These are phyloP conservation scores for Platanthera guangdongensis DNA, from an alignment of 106 monocot species.

Conservation along the genomic window DNA sequence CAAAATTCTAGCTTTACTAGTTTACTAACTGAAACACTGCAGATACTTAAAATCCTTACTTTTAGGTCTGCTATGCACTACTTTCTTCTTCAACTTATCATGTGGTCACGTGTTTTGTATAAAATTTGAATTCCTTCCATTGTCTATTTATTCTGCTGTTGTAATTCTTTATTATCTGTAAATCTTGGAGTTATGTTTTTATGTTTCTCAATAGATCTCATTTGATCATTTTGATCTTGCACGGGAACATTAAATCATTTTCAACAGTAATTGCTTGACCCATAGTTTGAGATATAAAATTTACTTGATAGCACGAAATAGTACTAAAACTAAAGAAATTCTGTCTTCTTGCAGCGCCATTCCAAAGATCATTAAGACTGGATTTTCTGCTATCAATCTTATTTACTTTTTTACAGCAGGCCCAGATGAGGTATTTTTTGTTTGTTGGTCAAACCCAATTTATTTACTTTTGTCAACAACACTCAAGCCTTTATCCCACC, in stretches of 20 bases:
- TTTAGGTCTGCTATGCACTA: too few species aligned
- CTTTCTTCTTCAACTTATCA: too few species aligned
- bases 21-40: too few species aligned
- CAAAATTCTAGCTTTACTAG: background rate
- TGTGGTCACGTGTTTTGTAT: background rate
- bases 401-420: constrained; percentile 99
- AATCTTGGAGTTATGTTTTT: too few species aligned
- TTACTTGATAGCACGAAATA: background rate
- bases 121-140: background rate
- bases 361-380: constrained; percentile 93
- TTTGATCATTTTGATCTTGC: too few species aligned
- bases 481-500: too few species aligned
- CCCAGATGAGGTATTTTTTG: constrained; percentile 80
- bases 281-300: background rate
- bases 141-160: background rate
- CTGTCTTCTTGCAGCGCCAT: constrained; percentile 46
- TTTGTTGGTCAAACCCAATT: background rate
- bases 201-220: too few species aligned
- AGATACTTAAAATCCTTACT: too few species aligned
- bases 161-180: too few species aligned
- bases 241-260: background rate
- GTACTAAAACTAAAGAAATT: background rate
- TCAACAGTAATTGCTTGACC: background rate
- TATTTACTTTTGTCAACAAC: background rate
- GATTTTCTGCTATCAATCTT: constrained; percentile 93